Conservation (phyloP, 768 basidiomycete genomes). For the Boletus subparvulus region DNA sequence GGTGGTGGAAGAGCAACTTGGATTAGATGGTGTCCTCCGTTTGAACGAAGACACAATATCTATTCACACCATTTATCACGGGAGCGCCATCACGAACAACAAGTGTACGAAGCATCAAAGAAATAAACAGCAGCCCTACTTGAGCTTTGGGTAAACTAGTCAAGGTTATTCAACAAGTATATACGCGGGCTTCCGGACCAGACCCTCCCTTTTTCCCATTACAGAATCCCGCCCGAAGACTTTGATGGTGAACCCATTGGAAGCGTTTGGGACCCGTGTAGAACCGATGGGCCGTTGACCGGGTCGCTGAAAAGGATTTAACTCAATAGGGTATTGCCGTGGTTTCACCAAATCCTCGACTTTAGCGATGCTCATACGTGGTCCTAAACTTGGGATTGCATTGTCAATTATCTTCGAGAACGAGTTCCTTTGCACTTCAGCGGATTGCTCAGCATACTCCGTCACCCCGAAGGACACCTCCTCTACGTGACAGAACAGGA, state of each 20-base stretch:
- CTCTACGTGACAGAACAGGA: conserved; percentile 32
- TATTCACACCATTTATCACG: conserved; percentile 11
- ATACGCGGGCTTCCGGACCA: neutral
- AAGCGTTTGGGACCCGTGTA: conserved; percentile 29
- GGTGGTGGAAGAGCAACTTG: conserved; percentile 41
- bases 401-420: conserved; percentile 30
- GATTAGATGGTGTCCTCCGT: conserved; percentile 51
- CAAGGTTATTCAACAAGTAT: conserved; percentile 22
- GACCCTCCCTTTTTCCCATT: neutral
- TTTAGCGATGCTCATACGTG: conserved; percentile 22
- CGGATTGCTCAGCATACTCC: conserved; percentile 38
- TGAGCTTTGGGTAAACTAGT: conserved; percentile 17
- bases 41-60: conserved; percentile 74
- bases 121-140: neutral
- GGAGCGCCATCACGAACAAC: no score
- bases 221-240: conserved; percentile 22
- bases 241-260: conserved; percentile 33
- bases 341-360: conserved; percentile 24
- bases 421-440: conserved; percentile 30
- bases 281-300: conserved; percentile 31
- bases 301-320: conserved; percentile 36
- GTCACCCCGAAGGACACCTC: conserved; percentile 34
- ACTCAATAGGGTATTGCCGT: conserved; percentile 30
- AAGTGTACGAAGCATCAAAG: neutral
- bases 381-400: conserved; percentile 25